Conservation (phyloP, 257 asterid species). For the Cruciata laevipes region DNA sequence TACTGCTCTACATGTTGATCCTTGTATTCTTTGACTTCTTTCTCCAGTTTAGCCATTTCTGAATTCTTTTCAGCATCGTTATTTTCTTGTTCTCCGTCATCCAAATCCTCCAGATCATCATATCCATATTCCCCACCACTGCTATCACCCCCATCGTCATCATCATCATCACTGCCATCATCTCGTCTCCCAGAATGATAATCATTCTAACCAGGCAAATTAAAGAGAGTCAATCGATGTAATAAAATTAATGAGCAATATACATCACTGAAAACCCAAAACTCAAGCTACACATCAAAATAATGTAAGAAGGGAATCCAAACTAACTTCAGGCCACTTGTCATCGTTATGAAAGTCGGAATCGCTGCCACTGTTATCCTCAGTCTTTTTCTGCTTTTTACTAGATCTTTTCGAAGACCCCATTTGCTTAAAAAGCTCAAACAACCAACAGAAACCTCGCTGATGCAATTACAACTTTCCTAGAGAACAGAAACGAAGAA, state of each 20-base stretch:
- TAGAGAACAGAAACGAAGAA: background rate
- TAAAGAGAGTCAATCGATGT: background rate
- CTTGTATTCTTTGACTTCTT: constrained; percentile 57
- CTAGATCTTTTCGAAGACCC: constrained; percentile 25
- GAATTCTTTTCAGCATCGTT: constrained; percentile 34
- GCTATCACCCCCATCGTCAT: constrained; percentile 5
- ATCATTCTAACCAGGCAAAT: constrained; percentile 16
- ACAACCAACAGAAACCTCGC: background rate
- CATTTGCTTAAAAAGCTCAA: constrained; percentile 20
- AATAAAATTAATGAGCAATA: constrained; percentile 6
- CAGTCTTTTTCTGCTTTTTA: constrained; percentile 25
- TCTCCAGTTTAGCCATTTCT: constrained; percentile 68
- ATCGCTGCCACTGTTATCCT: constrained; percentile 47
- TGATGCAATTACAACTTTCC: background rate
- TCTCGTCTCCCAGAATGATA: constrained; percentile 17
- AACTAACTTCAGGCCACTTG: constrained; percentile 31
- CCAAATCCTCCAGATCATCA: constrained; percentile 25
- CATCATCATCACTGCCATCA: constrained; percentile 18
- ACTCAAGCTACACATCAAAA: background rate
- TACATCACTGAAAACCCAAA: background rate
- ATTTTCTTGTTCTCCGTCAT: constrained; percentile 10
- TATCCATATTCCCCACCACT: constrained; percentile 27
- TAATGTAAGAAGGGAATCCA: background rate
- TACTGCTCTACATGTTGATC: constrained; percentile 66
- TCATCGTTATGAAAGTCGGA: constrained; percentile 31